Evolutionary conservation across 208 protist species (phyloP).

Genomic region (Trypanosomatidae sp.): DNA sequence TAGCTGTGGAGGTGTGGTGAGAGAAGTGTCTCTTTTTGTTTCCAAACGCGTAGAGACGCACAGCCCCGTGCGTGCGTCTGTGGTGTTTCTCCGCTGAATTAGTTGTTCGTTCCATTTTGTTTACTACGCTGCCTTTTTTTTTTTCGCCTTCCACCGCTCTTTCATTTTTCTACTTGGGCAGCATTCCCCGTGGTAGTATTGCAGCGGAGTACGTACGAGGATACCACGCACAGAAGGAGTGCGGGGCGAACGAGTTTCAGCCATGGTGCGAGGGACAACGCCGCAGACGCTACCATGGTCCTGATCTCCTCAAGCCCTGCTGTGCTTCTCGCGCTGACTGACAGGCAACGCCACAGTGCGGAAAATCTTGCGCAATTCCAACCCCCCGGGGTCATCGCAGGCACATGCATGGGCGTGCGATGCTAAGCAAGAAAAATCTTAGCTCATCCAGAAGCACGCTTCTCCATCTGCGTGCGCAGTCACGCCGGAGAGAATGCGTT

Average conservation of each 20-base stretch:
- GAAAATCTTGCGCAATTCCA: neutral
- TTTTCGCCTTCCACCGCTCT: neutral
- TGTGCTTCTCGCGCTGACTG: neutral
- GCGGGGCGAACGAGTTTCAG: neutral
- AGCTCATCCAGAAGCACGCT: neutral
- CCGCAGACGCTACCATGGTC: neutral
- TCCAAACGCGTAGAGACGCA: too few species aligned
- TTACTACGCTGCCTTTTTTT: neutral
- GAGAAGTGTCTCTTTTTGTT: too few species aligned
- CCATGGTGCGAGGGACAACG: neutral
- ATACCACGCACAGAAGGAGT: neutral
- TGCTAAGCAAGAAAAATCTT: neutral
- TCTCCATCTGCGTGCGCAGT: neutral
- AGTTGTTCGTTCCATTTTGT: neutral
- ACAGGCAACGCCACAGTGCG: neutral
- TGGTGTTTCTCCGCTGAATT: neutral
- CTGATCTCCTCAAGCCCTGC: neutral
- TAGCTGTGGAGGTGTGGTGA: too few species aligned
- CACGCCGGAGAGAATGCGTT: neutral
- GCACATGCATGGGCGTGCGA: neutral
- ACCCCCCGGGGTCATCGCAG: neutral
- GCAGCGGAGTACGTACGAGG: neutral
- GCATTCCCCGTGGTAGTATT: neutral
- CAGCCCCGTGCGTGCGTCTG: neutral
- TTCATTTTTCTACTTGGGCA: neutral